Evolutionary conservation across 495 filamentous ascomycete genomes (phyloP).

Genomic region (Aspergillus carlsbadensis): DNA sequence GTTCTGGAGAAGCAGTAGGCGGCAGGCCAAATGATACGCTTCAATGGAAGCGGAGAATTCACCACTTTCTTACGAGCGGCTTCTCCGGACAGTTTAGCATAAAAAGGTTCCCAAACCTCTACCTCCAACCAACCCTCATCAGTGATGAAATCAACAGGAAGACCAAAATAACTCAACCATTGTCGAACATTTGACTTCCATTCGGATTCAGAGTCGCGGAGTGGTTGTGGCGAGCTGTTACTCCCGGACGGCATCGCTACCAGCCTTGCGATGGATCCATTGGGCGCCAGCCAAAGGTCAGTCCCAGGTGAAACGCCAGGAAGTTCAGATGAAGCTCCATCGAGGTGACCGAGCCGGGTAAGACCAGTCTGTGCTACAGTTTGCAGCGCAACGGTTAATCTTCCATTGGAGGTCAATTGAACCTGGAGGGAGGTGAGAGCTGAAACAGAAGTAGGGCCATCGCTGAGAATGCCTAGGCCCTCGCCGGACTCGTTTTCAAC

Average conservation of each 20-base stretch:
- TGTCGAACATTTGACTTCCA: conserved; percentile 42
- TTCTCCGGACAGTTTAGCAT: conserved; percentile 42
- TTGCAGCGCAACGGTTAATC: conserved; percentile 38
- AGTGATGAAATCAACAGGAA: conserved; percentile 32
- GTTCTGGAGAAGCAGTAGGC: conserved; percentile 45
- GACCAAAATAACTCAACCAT: conserved; percentile 43
- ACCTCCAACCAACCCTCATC: conserved; percentile 46
- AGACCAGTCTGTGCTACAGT: conserved; percentile 41
- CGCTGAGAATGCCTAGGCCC: conserved; percentile 27
- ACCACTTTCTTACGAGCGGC: conserved; percentile 35
- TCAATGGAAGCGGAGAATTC: conserved; percentile 38
- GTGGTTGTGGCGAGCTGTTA: conserved; percentile 14
- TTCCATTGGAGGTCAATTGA: conserved; percentile 39
- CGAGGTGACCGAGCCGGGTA: conserved; percentile 30
- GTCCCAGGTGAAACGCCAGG: conserved; percentile 26
- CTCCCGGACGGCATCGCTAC: conserved; percentile 28
- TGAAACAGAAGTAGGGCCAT: conserved; percentile 29
- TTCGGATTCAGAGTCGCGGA: conserved; percentile 19
- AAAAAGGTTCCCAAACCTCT: conserved; percentile 49
- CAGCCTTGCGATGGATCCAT: conserved; percentile 47
- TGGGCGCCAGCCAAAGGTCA: conserved; percentile 53
- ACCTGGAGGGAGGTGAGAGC: conserved; percentile 40
- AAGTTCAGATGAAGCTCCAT: conserved; percentile 20
- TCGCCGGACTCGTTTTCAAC: conserved; percentile 35
- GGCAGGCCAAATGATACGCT: conserved; percentile 50